These are phyloP conservation scores for Leishmania guyanensis DNA, from an alignment of 208 protist genomes.

Conservation along the genomic window DNA sequence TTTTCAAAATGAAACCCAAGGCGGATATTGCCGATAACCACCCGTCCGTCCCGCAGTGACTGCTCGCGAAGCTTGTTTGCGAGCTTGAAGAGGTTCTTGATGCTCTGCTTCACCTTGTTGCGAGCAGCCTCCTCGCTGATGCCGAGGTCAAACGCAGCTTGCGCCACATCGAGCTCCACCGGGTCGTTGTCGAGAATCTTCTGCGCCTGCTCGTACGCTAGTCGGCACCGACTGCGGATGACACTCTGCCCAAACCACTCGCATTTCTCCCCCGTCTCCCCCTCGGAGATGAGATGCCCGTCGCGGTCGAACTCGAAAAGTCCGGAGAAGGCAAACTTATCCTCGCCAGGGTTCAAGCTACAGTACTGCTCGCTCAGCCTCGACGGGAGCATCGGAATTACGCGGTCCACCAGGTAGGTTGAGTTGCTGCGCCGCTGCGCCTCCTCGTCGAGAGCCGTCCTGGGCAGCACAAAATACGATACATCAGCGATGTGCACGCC, in stretches of 20 bases:
- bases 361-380: slow-evolving; percentile 88
- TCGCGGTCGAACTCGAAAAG: slow-evolving; percentile 83
- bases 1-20: slow-evolving; percentile 66
- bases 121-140: slow-evolving; percentile 15
- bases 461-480: slow-evolving; percentile 81
- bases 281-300: slow-evolving; percentile 66
- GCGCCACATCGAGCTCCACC: slow-evolving; percentile 36
- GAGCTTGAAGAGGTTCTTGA: slow-evolving; percentile 64
- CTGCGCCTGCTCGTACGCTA: slow-evolving; percentile 88
- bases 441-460: slow-evolving; percentile 86
- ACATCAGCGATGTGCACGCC: slow-evolving; percentile 97
- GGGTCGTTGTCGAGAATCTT: slow-evolving; percentile 64
- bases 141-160: slow-evolving; percentile 24
- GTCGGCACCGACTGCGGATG: slow-evolving; percentile 85
- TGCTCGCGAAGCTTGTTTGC: slow-evolving; percentile 52
- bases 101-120: slow-evolving; percentile 44
- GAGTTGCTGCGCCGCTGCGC: slow-evolving; percentile 76
- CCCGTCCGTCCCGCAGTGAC: slow-evolving; percentile 56
- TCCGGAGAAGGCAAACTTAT: slow-evolving; percentile 90
- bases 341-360: slow-evolving; percentile 81
- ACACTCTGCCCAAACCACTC: slow-evolving; percentile 89
- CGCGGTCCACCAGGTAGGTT: slow-evolving; percentile 88
- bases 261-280: slow-evolving; percentile 16
- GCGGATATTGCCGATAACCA: slow-evolving; percentile 59
- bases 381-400: slow-evolving; percentile 93